Conservation (phyloP, 306 rosid genomes). For the Elaeagnus macrophylla region DNA sequence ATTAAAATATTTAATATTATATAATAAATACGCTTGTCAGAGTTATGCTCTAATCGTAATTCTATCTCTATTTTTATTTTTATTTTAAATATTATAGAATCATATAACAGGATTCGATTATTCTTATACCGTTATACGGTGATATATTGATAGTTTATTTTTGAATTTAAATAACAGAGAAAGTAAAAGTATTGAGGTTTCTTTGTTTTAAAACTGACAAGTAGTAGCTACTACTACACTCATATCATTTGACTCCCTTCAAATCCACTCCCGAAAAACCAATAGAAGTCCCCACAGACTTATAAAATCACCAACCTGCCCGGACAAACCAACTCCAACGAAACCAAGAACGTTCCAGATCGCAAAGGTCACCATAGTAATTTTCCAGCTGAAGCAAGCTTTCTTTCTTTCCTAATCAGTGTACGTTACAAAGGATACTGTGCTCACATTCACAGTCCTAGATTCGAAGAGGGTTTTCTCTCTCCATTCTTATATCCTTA, state of each 20-base stretch:
- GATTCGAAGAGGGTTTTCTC: background rate
- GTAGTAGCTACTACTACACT: slow-evolving; percentile 51
- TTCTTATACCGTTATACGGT: background rate
- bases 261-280: slow-evolving; percentile 22
- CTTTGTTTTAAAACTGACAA: slow-evolving; percentile 36
- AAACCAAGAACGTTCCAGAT: slow-evolving; percentile 18
- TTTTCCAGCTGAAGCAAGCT: slow-evolving; percentile 10
- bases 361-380: slow-evolving; percentile 31
- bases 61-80: too few species aligned
- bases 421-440: background rate
- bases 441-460: background rate
- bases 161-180: background rate
- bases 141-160: background rate
- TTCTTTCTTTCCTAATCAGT: too few species aligned
- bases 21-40: too few species aligned
- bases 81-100: too few species aligned
- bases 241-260: slow-evolving; percentile 23
- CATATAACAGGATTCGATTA: too few species aligned
- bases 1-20: too few species aligned
- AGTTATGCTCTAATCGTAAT: too few species aligned
- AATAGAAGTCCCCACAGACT: background rate
- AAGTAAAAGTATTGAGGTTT: background rate
- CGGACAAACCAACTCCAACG: background rate
- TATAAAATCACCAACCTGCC: background rate
- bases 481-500: too few species aligned